These are phyloP conservation scores for Annulohypoxylon bovei DNA, from an alignment of 495 filamentous ascomycete genomes.

Conservation along the genomic window DNA sequence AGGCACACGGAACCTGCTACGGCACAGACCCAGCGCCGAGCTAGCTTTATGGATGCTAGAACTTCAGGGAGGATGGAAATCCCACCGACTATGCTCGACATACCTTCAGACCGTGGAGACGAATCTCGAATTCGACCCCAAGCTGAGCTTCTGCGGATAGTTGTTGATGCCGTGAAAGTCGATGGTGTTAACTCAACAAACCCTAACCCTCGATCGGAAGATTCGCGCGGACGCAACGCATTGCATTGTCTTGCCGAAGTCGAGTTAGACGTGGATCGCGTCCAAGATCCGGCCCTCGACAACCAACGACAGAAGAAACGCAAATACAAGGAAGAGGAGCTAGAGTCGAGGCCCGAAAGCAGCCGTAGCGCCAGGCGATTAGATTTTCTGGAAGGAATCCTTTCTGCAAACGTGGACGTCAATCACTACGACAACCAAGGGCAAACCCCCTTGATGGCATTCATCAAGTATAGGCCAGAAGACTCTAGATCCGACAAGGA, in stretches of 20 bases:
- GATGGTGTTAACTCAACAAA: slow-evolving; percentile 42
- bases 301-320: slow-evolving; percentile 34
- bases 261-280: slow-evolving; percentile 24
- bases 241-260: slow-evolving; percentile 62
- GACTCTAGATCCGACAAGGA: slow-evolving; percentile 48
- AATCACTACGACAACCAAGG: slow-evolving; percentile 57
- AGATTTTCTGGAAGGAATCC: slow-evolving; percentile 48
- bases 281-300: slow-evolving; percentile 13
- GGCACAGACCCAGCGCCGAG: neutral
- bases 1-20: neutral
- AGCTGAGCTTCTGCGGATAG: slow-evolving; percentile 49
- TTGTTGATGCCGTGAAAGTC: slow-evolving; percentile 35
- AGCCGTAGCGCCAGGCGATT: slow-evolving; percentile 32
- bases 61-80: neutral
- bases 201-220: slow-evolving; percentile 47
- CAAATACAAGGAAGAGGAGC: slow-evolving; percentile 42
- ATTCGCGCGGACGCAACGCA: slow-evolving; percentile 57
- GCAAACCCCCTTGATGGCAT: slow-evolving; percentile 58
- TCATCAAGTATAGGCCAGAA: slow-evolving; percentile 54
- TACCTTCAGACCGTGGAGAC: slow-evolving; percentile 11
- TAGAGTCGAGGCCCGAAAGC: slow-evolving; percentile 11
- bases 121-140: slow-evolving; percentile 41
- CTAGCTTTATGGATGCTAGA: slow-evolving; percentile 15
- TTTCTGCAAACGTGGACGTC: slow-evolving; percentile 50
- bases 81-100: slow-evolving; percentile 9